Conservation (phyloP, 805 yeast genomes). For the Blastobotrys mokoenaii region DNA sequence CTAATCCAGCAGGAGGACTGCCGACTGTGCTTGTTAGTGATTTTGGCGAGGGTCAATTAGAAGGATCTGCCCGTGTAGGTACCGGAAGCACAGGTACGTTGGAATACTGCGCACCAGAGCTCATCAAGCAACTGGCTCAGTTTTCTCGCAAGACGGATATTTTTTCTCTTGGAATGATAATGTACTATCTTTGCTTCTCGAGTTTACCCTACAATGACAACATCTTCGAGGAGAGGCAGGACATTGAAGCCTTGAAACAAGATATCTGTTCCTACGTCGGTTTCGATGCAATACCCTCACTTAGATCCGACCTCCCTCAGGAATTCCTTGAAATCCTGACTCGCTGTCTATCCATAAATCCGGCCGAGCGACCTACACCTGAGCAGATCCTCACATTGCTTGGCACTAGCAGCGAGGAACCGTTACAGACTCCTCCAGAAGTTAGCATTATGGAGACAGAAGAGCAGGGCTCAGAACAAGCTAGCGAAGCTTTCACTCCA, state of each 20-base stretch:
- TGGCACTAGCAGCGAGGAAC: neutral
- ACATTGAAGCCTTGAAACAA: constrained; percentile 27
- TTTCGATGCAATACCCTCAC: constrained; percentile 20
- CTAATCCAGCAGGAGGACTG: constrained; percentile 23
- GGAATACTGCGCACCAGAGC: constrained; percentile 83
- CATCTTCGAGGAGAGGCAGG: constrained; percentile 20
- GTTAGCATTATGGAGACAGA: too few species aligned
- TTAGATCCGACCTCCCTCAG: constrained; percentile 24
- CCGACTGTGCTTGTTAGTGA: constrained; percentile 80
- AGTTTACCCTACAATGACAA: constrained; percentile 47
- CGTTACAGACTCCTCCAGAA: neutral
- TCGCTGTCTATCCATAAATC: constrained; percentile 31
- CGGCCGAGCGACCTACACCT: constrained; percentile 37
- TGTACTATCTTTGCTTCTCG: constrained; percentile 66
- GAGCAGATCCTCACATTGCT: constrained; percentile 25
- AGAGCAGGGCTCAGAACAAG: too few species aligned
- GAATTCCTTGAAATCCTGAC: constrained; percentile 33
- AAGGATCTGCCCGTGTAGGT: constrained; percentile 54
- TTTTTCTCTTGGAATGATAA: constrained; percentile 77
- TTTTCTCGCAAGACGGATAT: constrained; percentile 70
- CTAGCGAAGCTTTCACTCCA: too few species aligned
- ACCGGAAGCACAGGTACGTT: constrained; percentile 85
- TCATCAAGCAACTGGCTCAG: constrained; percentile 43
- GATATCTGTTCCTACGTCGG: constrained; percentile 30
- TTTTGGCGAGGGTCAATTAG: constrained; percentile 80